Percentiles rank a stretch among this genome's conserved stretches.
phyloP scores from a whole-genome alignment of 257 asterid genomes.

The Nicotiana tomentosiformis region DNA sequence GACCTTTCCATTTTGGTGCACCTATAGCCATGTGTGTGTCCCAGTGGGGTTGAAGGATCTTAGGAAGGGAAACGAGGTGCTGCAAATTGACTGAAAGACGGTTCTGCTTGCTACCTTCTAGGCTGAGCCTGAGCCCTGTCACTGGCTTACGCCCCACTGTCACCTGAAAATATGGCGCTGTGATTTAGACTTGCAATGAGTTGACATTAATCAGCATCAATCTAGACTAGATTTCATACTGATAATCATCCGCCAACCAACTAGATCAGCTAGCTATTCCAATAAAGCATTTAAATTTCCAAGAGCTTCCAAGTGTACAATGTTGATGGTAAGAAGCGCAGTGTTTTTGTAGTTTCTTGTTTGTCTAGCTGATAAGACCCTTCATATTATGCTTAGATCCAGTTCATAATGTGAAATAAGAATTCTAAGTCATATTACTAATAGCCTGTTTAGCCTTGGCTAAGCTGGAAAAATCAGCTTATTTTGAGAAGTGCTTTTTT shows the following conservation, averaged over 20 bases:
- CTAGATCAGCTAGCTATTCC: neutral
- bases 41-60: constrained; percentile 97
- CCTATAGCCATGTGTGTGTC: constrained; percentile 94
- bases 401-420: neutral
- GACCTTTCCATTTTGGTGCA: constrained; percentile 97
- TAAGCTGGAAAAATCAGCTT: too few species aligned
- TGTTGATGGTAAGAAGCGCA: neutral
- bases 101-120: constrained; percentile 87
- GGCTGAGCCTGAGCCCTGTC: constrained; percentile 86
- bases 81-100: constrained; percentile 85
- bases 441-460: too few species aligned
- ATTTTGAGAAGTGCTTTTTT: too few species aligned
- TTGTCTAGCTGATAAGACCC: neutral
- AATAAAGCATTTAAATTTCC: neutral
- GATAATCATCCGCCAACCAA: neutral
- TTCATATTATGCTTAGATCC: neutral
- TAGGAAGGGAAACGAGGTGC: constrained; percentile 90
- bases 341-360: neutral
- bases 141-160: constrained; percentile 98
- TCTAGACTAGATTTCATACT: neutral
- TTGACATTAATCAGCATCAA: neutral
- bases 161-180: constrained; percentile 40
- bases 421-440: neutral
- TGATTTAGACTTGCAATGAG: neutral
- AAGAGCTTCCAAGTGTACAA: neutral